Evolutionary conservation across 2,329 filamentous ascomycete species (phyloP).

Genomic region (Colletotrichum sp.): DNA sequence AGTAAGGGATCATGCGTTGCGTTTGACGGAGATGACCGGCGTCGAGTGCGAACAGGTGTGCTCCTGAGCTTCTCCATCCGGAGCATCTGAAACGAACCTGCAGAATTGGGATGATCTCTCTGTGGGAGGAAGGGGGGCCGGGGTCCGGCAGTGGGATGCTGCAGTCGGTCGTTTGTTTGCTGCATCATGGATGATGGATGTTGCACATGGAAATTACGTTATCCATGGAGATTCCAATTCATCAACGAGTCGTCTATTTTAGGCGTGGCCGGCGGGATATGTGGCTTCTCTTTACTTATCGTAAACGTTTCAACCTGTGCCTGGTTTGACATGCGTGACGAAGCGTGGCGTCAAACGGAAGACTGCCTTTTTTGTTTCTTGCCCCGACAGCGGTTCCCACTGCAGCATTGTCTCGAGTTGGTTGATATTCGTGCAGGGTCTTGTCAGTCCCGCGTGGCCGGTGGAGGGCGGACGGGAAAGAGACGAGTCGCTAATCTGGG

Average conservation of each 20-base stretch:
- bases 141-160: background rate
- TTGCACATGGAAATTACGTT: background rate
- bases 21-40: slow-evolving; percentile 21
- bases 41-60: background rate
- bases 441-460: slow-evolving; percentile 7
- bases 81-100: slow-evolving; percentile 20
- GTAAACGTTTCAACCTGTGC: background rate
- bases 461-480: slow-evolving; percentile 5
- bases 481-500: slow-evolving; percentile 18
- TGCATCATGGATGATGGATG: background rate
- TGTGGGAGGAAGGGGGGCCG: background rate
- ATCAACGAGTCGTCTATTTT: background rate
- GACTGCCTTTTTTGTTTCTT: slow-evolving; percentile 6
- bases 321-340: slow-evolving; percentile 2
- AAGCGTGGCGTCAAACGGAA: background rate
- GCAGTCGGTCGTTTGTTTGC: background rate
- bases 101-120: slow-evolving; percentile 6
- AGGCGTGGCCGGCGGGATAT: background rate
- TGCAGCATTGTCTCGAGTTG: slow-evolving; percentile 3
- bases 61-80: background rate
- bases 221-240: background rate
- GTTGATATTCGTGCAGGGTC: slow-evolving; percentile 8
- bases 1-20: background rate
- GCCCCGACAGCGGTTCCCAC: slow-evolving; percentile 12
- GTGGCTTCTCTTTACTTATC: background rate